phyloP scores from a whole-genome alignment of 345 rosid genomes.

The Eucalyptus regnans region DNA sequence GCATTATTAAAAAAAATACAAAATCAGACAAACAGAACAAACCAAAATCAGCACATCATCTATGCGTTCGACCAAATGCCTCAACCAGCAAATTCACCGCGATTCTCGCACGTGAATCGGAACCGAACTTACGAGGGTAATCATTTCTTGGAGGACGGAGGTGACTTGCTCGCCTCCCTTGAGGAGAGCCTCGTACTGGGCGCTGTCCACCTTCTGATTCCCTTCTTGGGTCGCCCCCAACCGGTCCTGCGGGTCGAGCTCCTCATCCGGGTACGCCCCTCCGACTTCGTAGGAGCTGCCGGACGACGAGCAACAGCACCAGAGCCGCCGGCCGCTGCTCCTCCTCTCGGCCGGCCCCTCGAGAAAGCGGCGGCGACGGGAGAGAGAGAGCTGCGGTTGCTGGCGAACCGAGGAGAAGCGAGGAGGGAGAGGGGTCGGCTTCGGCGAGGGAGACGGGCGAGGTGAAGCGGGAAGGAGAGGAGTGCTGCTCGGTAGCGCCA shows the following conservation, averaged over 20 bases:
- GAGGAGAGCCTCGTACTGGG: conserved; percentile 64
- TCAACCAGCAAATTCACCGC: background rate
- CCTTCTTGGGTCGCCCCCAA: background rate
- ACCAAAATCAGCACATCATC: no score
- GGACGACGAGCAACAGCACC: background rate
- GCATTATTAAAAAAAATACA: background rate
- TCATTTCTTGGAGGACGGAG: conserved; percentile 86
- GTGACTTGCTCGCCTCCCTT: conserved; percentile 95
- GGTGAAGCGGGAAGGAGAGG: background rate
- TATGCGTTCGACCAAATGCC: background rate
- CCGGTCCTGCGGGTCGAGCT: conserved; percentile 13
- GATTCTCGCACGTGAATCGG: background rate
- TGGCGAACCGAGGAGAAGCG: background rate
- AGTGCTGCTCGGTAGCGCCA: conserved; percentile 14
- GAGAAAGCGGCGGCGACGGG: background rate
- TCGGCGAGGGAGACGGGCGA: background rate
- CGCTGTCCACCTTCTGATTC: conserved; percentile 22
- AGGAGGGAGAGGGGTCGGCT: background rate
- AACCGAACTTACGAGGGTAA: conserved; percentile 39
- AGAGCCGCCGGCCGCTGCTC: background rate
- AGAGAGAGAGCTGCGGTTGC: background rate
- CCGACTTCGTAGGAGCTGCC: conserved; percentile 42
- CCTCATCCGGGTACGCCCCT: conserved; percentile 53
- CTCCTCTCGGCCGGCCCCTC: background rate
- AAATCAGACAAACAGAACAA: background rate